Evolutionary conservation across 495 filamentous ascomycete genomes (phyloP), one percentile per base, ranked within the genome.

Genomic region (Hypoxylon lienhwacheense): DNA sequence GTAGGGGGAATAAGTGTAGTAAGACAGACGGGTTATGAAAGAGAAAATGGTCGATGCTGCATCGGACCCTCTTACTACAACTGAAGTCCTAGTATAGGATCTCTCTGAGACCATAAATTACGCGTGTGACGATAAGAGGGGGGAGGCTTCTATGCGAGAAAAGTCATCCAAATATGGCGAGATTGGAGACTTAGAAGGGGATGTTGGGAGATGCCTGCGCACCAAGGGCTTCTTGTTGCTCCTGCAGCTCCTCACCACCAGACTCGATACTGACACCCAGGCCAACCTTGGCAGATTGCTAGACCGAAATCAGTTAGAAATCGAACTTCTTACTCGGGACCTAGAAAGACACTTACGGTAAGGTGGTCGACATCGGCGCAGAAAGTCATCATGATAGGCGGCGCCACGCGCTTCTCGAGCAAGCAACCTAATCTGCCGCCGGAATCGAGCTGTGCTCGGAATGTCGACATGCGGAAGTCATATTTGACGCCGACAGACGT

Each of bases 401-500:
- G 87, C 15, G 91, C 89, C 65, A 99, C 85, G 62, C 89, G 82
- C 84, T 96, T 97, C 80, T 99, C 95, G 52, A 97, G 77, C 61
- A 96, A 77, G 66, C 89, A 93, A 73, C 86, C 87, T 57, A 99
- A 80, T 77, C 91, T 93, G 61, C 95, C 95, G 53, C 89, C 82
- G 65, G 90, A 92, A 73, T 99, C 93, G 43, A 99, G 80, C 73
- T 97, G 95, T 15, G 92, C 93, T 55, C 91, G 83, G 82, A 97
- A 96, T 7, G 88, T 91, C 28, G 89, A 92, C 66, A 88, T 85
- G 50, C 89, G 81, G 85, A 99, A 99, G 67, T 97, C 93, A 70
- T 99, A 99, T 75, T 97, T 99, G 61, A 89, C 90, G 65, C 93
- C 95, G 61, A 97, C 78, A 31, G 91, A 87, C 47, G 93, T 90